Evolutionary conservation across 805 yeast genomes (phyloP), one percentile per base, ranked within the genome.

Genomic region (Starmera caribaea): DNA sequence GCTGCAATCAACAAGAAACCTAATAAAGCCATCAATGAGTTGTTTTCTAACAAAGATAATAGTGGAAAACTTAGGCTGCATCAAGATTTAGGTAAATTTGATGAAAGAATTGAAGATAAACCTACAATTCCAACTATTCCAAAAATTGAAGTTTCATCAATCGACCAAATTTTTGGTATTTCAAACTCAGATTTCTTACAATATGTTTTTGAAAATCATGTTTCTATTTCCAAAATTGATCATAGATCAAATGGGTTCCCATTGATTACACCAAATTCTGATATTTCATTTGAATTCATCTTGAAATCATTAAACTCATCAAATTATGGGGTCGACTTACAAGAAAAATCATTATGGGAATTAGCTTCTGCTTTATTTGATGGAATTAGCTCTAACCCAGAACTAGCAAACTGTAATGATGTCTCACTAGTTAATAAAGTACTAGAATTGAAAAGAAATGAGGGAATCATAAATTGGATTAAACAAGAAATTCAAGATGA

Each of bases 291-390:
- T 35, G 51, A 55, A 15, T 53, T 62, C 15, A 47, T 61, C 12
- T 44, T 51, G 38, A 38, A 49, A 39, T 34, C 49, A 27, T 42
- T 46, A 45, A 34, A 34, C 9, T 37, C 45, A 8, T 44, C 38
- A 8, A 31, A 46, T 8, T 21, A 21, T 21, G 26, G 26, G 6
- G 6, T 21, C 8, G 43, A 50, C 8, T 28, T 42, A 1, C 58
- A 59, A 10, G 66, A 59, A 33, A 46, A 46, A 26, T 50, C 54
- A 4, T 47, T 69, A 11, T 73, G 87, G 75, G 63, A 66, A n/a
- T 61, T 83, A 34, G 73, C 81, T 1, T 72, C 84, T 1, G 68
- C 76, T 16, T 61, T 88, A 34, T 82, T 82, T 58, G 85, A 78
- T 53, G 62, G 62, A 15, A 44, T 51, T 21, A 35, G 37, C 5